phyloP scores from a whole-genome alignment of 2,329 filamentous ascomycete species.

The Thielaviopsis populi region DNA sequence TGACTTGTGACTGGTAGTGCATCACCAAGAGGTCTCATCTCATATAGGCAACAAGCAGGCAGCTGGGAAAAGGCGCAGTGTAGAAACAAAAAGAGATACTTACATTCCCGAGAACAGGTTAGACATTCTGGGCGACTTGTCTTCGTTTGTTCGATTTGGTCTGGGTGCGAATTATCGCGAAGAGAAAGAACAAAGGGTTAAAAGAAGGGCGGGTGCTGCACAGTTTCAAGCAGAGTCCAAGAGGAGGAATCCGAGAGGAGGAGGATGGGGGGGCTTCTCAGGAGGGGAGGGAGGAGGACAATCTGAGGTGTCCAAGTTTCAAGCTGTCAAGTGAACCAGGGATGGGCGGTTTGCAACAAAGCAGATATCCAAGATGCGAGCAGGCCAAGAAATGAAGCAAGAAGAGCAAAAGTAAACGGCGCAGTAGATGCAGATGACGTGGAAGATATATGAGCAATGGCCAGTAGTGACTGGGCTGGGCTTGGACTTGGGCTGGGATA shows the following conservation, averaged over 20 bases:
- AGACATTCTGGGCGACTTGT: conserved; percentile 32
- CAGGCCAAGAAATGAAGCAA: background rate
- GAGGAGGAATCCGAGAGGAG: background rate
- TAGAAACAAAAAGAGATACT: conserved; percentile 25
- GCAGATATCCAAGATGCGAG: conserved; percentile 1
- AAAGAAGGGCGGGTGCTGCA: background rate
- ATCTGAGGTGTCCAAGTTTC: conserved; percentile 1
- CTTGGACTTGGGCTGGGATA: background rate
- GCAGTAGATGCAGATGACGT: background rate
- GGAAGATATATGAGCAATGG: background rate
- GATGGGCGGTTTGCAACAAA: background rate
- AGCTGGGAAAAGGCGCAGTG: background rate
- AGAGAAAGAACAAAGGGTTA: background rate
- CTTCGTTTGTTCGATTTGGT: background rate
- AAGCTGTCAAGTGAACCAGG: conserved; percentile 1
- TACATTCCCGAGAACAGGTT: conserved; percentile 49
- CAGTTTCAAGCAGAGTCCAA: background rate
- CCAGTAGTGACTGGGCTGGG: background rate
- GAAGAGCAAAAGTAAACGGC: background rate
- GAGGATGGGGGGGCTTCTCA: background rate
- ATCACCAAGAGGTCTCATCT: background rate
- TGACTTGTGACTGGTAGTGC: background rate
- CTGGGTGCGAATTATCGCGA: background rate
- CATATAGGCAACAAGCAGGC: background rate
- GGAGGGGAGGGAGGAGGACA: background rate